Evolutionary conservation across 2,329 filamentous ascomycete genomes (phyloP), one percentile per base, ranked within the genome.

Genomic region (Fusarium stilboides): DNA sequence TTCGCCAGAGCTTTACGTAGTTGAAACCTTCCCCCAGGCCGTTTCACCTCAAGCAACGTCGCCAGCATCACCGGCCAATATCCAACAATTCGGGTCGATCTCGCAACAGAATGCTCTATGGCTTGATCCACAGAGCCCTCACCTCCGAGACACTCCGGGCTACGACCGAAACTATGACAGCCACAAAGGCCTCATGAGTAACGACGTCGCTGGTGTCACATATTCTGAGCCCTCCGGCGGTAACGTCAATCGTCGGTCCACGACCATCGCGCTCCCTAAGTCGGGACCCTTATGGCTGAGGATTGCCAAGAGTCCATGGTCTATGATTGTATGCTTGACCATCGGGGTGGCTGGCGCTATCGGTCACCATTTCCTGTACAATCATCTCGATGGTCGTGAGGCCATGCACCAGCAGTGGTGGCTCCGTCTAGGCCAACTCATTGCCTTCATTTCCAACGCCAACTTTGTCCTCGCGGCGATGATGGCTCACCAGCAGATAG

Each of bases 401-500:
- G 66, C 66, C 6, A 42, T 14, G 9, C 24, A 70, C 15, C 66
- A 69, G 44, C 44, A 67, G 42, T 67, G 66, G 66, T 63, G 62
- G 62, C 19, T 68, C 1, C 62, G 67, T 3, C 20, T 62, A 1
- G 62, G 67, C 2, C 67, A 69, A n/a, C 24, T 60, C 1, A 56
- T 69, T 13, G 56, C 67, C 1, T 69, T 69, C 12, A 34, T 40
- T 3, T 51, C 67, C 4, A 70, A 70, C 6, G 67, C 67, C 8
- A 54, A 56, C n/a, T 70, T 70, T 3, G 50, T 64, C 5, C 34
- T 69, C 2, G 58, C 67, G 0, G 57, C 53, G 0, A 22, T 67
- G 3, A 70, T 69, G 62, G 67, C 62, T 3, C 67, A 70, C 6
- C 50, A 63, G 7, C 67, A 69, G 15, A 54, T 57, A 1, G 66